Evolutionary conservation across 1,284 basidiomycete genomes (phyloP), one percentile per base, ranked within the genome.

Genomic region (Trametes pubescens): DNA sequence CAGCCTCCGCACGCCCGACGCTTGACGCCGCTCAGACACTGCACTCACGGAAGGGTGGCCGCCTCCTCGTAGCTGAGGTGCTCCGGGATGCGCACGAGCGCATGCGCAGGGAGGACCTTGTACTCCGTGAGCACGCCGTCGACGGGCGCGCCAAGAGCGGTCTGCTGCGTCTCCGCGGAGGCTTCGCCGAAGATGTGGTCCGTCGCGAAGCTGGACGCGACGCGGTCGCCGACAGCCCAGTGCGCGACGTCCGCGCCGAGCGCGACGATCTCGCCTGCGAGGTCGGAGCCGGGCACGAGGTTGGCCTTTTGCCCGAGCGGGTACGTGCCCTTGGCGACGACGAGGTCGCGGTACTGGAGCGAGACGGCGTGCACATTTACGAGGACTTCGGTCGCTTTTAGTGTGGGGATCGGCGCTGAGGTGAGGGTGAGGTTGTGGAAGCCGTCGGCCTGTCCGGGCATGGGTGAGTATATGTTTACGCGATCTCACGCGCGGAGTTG

Each of bases 51-150:
- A 32, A 61, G 60, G 4, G 70, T 71, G 0, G 71, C 68, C 0
- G 76, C 78, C 68, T 80, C 76, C 61, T 78, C 76, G 62, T 73
- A 79, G 16, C 67, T 72, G n/a, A 78, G 73, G 54, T 78, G 74
- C 21, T 70, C 70, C 16, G 78, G 78, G 32, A 77, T 71, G 24
- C 52, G 61, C 22, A 77, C 75, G 29, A 77, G 66, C 47, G 65
- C 67, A 38, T 64, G 59, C 2, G 64, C 61, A 3, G 65, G 55
- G 21, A 65, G 13, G 51, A 51, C 69, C 79, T 66, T 69, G 80
- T 86, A 88, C 69, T 88, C 79, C 0, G 81, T 81, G 57, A 88
- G 71, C 10, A 88, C 84, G 4, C 87, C 88, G 64, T 86, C 79
- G 4, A 76, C 66, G 22, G 73, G 72, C 1, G 81, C 86, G 32